Percentiles rank a stretch among this genome's conserved stretches.
Conservation (phyloP, 345 rosid genomes). For the Acer negundo region DNA sequence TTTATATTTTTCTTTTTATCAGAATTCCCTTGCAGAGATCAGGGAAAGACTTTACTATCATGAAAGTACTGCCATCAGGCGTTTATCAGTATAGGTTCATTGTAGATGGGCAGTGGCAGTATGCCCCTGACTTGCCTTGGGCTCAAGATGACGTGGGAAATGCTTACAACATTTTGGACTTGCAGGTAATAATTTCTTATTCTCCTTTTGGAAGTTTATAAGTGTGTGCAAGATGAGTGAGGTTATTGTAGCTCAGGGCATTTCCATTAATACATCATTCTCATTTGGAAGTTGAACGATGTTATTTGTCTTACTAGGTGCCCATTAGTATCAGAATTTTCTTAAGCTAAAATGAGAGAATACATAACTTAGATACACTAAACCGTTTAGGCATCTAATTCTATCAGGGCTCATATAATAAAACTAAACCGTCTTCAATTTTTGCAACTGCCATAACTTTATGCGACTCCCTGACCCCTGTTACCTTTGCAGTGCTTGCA, state of each 20-base stretch:
- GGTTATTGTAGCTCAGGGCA: background rate
- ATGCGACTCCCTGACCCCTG: background rate
- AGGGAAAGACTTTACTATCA: constrained; percentile 88
- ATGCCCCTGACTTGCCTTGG: constrained; percentile 82
- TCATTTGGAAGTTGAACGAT: background rate
- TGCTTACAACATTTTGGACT: constrained; percentile 80
- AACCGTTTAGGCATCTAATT: background rate
- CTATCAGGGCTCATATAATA: background rate
- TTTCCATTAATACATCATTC: background rate
- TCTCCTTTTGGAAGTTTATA: constrained; percentile 1
- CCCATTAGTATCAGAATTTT: constrained; percentile 1
- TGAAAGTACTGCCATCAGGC: constrained; percentile 97
- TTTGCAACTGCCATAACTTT: background rate
- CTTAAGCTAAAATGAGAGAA: constrained; percentile 8
- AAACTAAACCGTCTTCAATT: background rate
- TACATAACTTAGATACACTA: background rate
- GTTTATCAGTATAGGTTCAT: constrained; percentile 89
- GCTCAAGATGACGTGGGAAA: constrained; percentile 79
- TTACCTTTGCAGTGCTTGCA: background rate
- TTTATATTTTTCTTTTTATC: constrained; percentile 42
- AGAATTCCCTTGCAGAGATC: constrained; percentile 89
- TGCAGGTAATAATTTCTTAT: constrained; percentile 55
- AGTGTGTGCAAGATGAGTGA: background rate
- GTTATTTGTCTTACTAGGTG: background rate
- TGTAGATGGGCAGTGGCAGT: constrained; percentile 91